phyloP scores from a whole-genome alignment of 306 rosid species.

The Fagus sylvatica region DNA sequence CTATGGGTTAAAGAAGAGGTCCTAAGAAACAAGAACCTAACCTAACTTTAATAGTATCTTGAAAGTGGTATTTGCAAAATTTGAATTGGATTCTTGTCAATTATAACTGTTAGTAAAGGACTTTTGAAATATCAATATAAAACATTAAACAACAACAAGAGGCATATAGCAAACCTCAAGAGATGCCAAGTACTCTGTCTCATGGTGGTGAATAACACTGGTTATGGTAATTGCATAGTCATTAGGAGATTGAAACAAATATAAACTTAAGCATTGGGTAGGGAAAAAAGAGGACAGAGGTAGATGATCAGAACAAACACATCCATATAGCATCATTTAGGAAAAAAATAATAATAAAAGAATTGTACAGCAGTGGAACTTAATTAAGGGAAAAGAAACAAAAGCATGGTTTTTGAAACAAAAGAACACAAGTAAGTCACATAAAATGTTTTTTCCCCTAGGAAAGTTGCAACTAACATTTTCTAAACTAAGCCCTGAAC shows the following conservation, averaged over 20 bases:
- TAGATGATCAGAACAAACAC: background rate
- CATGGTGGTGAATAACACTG: conserved; percentile 83
- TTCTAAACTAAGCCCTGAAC: background rate
- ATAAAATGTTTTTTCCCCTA: too few species aligned
- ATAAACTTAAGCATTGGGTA: background rate
- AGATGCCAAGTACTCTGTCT: conserved; percentile 82
- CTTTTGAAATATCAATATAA: too few species aligned
- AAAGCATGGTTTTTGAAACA: too few species aligned
- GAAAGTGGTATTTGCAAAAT: conserved; percentile 89
- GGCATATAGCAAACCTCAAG: conserved; percentile 40
- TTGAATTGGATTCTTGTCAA: conserved; percentile 78
- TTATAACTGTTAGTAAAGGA: conserved; percentile 35
- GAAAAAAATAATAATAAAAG: too few species aligned
- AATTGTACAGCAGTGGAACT: too few species aligned
- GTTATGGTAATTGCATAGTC: conserved; percentile 71
- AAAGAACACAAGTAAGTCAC: background rate
- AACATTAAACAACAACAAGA: conserved; percentile 15
- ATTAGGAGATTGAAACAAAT: conserved; percentile 71
- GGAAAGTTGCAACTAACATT: too few species aligned
- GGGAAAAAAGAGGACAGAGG: conserved; percentile 16
- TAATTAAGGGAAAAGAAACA: background rate
- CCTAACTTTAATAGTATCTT: conserved; percentile 55
- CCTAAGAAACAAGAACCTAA: background rate
- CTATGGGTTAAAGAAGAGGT: background rate
- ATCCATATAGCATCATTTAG: background rate